Evolutionary conservation across 495 filamentous ascomycete species (phyloP).

Genomic region (Hypoxylon fragiforme): DNA sequence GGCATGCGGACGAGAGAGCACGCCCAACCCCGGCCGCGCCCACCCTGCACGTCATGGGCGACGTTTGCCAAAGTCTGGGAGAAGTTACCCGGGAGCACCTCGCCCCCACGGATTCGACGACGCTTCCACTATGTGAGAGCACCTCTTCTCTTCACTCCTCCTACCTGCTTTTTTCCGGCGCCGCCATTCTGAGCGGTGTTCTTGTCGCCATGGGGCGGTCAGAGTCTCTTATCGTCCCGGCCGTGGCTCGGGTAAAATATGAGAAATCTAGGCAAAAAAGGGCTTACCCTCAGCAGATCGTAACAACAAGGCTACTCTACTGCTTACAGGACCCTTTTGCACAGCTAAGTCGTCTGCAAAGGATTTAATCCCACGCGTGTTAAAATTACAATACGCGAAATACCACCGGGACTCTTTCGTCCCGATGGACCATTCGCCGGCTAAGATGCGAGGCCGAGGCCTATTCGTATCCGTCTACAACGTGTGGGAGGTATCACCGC

Average conservation of each 20-base stretch:
- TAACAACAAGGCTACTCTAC: background rate
- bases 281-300: background rate
- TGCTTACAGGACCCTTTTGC: background rate
- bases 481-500: background rate
- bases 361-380: slow-evolving; percentile 44
- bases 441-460: background rate
- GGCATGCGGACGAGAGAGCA: no score
- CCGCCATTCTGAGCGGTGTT: no score
- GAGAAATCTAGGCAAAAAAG: background rate
- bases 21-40: no score
- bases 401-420: background rate
- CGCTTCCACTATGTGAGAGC: no score
- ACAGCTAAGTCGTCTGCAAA: slow-evolving; percentile 19
- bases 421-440: background rate
- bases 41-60: no score
- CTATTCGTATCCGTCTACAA: background rate
- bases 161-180: no score
- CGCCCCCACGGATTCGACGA: no score
- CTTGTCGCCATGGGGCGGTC: no score
- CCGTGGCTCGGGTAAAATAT: background rate
- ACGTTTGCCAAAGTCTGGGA: no score
- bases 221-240: background rate
- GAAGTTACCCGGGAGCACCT: no score
- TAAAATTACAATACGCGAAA: background rate
- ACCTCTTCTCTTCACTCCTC: no score